Conservation (phyloP, 257 asterid species). For the Ehretia macrophylla region DNA sequence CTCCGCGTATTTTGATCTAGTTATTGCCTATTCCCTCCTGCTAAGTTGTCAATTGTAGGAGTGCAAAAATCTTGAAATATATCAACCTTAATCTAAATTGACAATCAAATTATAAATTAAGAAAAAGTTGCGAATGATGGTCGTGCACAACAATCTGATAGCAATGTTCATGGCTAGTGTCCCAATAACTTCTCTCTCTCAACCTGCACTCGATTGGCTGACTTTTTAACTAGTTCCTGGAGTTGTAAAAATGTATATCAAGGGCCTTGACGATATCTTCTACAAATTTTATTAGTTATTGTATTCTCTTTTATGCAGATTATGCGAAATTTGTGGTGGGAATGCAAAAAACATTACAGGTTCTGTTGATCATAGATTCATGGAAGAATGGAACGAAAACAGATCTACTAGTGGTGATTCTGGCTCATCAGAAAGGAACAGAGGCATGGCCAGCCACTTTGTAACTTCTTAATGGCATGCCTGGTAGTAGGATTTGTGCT, state of each 20-base stretch:
- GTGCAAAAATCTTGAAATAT: too few species aligned
- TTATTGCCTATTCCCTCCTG: too few species aligned
- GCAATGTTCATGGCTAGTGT: too few species aligned
- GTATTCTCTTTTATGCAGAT: slow-evolving; percentile 36
- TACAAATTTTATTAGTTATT: neutral
- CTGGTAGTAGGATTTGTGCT: slow-evolving; percentile 64
- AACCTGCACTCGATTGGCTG: too few species aligned
- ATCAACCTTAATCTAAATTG: too few species aligned
- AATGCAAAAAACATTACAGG: slow-evolving; percentile 55
- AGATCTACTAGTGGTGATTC: slow-evolving; percentile 14
- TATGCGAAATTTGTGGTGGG: slow-evolving; percentile 77
- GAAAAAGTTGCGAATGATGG: too few species aligned
- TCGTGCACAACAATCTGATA: too few species aligned
- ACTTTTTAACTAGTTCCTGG: neutral
- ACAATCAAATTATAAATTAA: too few species aligned
- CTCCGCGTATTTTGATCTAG: too few species aligned
- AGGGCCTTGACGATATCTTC: neutral
- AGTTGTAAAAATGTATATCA: neutral
- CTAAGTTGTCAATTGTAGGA: too few species aligned
- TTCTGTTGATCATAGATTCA: slow-evolving; percentile 35
- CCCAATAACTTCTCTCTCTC: too few species aligned
- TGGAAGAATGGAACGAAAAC: slow-evolving; percentile 69
- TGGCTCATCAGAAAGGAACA: slow-evolving; percentile 19
- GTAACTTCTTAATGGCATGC: slow-evolving; percentile 75
- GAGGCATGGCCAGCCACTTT: slow-evolving; percentile 56